Evolutionary conservation across 2,329 filamentous ascomycete genomes (phyloP), one percentile per base, ranked within the genome.

Genomic region (Stemphylium vesicarium): DNA sequence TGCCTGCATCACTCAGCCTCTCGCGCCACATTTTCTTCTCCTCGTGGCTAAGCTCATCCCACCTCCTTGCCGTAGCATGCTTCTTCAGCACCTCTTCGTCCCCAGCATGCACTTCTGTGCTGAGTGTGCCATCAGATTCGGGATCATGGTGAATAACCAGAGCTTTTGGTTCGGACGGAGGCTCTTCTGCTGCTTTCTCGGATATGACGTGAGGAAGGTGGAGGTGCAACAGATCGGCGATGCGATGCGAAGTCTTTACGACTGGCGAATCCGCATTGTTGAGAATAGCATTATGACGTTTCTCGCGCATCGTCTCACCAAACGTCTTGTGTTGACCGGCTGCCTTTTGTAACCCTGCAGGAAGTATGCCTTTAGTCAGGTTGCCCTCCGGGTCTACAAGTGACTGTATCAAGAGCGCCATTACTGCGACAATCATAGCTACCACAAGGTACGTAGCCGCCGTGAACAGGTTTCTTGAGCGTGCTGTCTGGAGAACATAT

Each of bases 21-120:
- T 83, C 75, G 77, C 86, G 91, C 92, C 92, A 96, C 15, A 80
- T 78, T 46, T 80, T 77, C 71, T 85, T 84, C 73, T 93, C 85
- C 49, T 84, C 76, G 11, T 82, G 78, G 5, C 80, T 79, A 39
- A 96, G 76, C 55, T 92, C 85, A 53, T 92, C 86, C 90, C 91
- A 96, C 50, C 81, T 79, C 73, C 81, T 86, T 12, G 85, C 87
- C 46, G 78, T 58, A 1, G 71, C 69, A 43, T 81, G 77, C 55
- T 75, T 70, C 57, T 74, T 69, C 36, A 72, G 52, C 49, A 73
- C 69, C 1, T 66, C 69, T 13, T 72, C 68, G 35, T 68, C 61
- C 45, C 64, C 68, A 44, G 62, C 64, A 57, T 77, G 66, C 18
- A 81, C 60, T 53, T 81, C 77, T 2, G 76, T 76, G 26, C 73